phyloP scores from a whole-genome alignment of 106 monocot species.

The Platanthera guangdongensis region DNA sequence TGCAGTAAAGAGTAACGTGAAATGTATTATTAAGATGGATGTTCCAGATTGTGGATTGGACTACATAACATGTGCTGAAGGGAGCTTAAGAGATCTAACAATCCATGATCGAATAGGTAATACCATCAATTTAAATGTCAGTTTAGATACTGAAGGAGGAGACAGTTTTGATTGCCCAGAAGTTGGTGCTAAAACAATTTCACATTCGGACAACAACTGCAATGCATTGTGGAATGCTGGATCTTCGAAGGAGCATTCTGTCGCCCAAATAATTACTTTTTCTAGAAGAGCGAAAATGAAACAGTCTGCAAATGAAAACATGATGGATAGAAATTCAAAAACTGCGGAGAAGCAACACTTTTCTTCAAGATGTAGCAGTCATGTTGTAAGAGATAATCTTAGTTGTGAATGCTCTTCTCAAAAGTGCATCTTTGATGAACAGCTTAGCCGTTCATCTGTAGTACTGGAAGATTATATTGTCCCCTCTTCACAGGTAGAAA shows the following conservation, averaged over 20 bases:
- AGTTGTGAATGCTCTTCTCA: slow-evolving; percentile 5
- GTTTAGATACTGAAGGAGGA: neutral
- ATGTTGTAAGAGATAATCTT: neutral
- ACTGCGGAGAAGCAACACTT: neutral
- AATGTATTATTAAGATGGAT: neutral
- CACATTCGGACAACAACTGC: neutral
- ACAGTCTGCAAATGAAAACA: neutral
- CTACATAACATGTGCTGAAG: slow-evolving; percentile 1
- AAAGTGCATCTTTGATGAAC: slow-evolving; percentile 2
- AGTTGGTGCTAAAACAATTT: neutral
- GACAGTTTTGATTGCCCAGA: neutral
- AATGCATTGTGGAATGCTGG: neutral
- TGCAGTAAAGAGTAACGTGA: neutral
- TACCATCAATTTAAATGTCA: neutral
- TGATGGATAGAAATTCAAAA: neutral
- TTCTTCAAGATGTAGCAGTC: neutral
- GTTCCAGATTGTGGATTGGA: neutral
- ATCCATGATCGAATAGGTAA: neutral
- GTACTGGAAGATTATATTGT: neutral
- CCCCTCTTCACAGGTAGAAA: neutral
- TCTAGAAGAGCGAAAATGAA: slow-evolving; percentile 8
- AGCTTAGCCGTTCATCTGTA: neutral
- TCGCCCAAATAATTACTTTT: slow-evolving; percentile 2
- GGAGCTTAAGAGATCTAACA: neutral
- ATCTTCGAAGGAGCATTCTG: neutral